Conservation (phyloP, 2,329 filamentous ascomycete species). For the Trichophyton equinum region DNA sequence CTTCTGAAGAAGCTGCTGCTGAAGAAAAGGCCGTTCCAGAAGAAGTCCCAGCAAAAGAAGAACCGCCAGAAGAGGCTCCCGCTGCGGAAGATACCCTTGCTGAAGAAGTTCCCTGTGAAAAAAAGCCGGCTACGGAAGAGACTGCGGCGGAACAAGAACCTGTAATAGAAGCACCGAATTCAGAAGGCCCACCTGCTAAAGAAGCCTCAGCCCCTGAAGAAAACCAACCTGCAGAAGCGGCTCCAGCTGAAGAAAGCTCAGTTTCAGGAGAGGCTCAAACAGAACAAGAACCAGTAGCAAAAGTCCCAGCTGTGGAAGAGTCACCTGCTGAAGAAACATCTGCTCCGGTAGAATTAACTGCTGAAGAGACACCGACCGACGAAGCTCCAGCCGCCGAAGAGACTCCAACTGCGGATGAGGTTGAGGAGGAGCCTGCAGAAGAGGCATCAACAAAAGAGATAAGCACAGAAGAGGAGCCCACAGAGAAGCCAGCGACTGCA, state of each 20-base stretch:
- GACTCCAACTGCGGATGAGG: background rate
- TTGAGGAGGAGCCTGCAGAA: background rate
- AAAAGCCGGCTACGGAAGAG: slow-evolving; percentile 10
- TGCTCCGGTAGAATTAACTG: background rate
- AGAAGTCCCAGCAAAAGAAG: background rate
- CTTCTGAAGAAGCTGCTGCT: background rate
- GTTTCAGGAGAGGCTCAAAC: background rate
- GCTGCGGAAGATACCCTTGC: slow-evolving; percentile 10
- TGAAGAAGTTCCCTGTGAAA: slow-evolving; percentile 13
- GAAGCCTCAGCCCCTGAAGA: slow-evolving; percentile 4
- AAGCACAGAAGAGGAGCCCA: too few species aligned
- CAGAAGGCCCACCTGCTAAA: slow-evolving; percentile 7
- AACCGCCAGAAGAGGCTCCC: background rate
- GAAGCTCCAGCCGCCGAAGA: background rate
- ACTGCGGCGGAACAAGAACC: slow-evolving; percentile 10
- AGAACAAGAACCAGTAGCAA: slow-evolving; percentile 4
- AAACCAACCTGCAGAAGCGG: slow-evolving; percentile 4
- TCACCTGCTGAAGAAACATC: slow-evolving; percentile 5
- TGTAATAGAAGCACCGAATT: slow-evolving; percentile 5
- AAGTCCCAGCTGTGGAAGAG: slow-evolving; percentile 8
- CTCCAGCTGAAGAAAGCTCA: slow-evolving; percentile 6
- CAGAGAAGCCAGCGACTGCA: background rate
- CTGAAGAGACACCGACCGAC: background rate
- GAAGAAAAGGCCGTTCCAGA: background rate
- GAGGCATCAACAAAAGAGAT: too few species aligned